phyloP scores from a whole-genome alignment of 75 land plant species.

The Chamaecyparis obtusa region DNA sequence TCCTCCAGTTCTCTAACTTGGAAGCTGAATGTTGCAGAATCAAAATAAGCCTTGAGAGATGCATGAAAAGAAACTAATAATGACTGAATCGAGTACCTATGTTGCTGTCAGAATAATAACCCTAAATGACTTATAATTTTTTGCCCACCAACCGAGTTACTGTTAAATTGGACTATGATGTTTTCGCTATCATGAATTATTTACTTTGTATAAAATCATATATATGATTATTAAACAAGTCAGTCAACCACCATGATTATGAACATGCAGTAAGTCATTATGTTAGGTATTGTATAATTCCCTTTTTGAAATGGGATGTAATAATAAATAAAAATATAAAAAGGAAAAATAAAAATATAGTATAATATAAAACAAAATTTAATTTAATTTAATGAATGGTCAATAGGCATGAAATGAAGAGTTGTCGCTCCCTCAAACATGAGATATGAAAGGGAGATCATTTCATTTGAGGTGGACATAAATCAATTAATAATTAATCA shows the following conservation, averaged over 20 bases:
- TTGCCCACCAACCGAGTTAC: neutral
- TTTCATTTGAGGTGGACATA: too few species aligned
- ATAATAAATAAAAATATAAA: too few species aligned
- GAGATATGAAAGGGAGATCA: too few species aligned
- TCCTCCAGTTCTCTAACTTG: neutral
- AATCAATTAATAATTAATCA: too few species aligned
- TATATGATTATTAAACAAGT: neutral
- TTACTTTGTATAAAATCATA: neutral
- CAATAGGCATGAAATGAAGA: too few species aligned
- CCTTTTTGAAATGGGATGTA: too few species aligned
- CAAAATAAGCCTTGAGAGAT: neutral
- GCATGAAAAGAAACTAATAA: neutral
- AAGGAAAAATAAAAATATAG: too few species aligned
- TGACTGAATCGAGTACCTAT: neutral
- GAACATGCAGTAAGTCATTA: neutral
- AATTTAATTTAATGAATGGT: too few species aligned
- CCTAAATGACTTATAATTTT: neutral
- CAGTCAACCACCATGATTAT: neutral
- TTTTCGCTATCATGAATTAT: neutral
- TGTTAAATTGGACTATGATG: neutral
- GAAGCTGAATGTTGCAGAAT: neutral
- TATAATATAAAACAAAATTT: too few species aligned
- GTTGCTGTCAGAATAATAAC: neutral
- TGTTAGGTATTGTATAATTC: neutral
- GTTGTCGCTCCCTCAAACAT: too few species aligned